Evolutionary conservation across 2,329 filamentous ascomycete genomes (phyloP), one percentile per base, ranked within the genome.

Genomic region (Ceratocystiopsis sp.): DNA sequence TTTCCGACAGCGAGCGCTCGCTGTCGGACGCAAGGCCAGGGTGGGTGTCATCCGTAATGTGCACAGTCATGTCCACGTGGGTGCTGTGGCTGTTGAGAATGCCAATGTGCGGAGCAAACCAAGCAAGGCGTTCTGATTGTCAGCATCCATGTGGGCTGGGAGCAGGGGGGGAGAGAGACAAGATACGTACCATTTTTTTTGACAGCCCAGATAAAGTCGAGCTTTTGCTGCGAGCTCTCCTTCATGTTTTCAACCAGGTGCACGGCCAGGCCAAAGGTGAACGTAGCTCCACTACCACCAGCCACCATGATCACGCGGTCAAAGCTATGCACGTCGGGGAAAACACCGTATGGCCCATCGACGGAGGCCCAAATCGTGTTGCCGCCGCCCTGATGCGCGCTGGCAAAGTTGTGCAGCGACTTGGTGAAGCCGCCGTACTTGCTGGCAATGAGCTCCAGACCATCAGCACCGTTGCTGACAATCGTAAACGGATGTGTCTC

Each of bases 401-500:
- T 12, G 0, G 70, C 71, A 45, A 64, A 62, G 14, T 59, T 51
- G 53, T 71, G 63, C 8, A 75, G 55, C 37, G 65, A 61, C 15
- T 57, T 57, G 0, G 71, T 75, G 50, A 75, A 75, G 14, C 71
- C 71, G 46, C 67, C 64, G 45, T 68, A 62, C 0, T 69, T 63
- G 18, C 62, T 60, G 37, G 75, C 62, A 33, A 76, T 62, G 35
- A 76, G 68, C 55, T 75, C 69, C 13, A 69, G 46, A 1, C 53
- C 58, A 1, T 49, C 49, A 0, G 67, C 63, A 17, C 64, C 55
- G 32, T 58, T 60, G 18, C 62, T 55, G 9, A 66, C 67, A 41
- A 77, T 68, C 3, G 72, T 76, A 49, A 77, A 76, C 0, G 73
- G 73, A 45, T 78, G 74, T 2, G 68, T 73, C 53, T 78, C 67